phyloP scores from a whole-genome alignment of 169 alveolate species.

The Plasmodium cynomolgi region DNA sequence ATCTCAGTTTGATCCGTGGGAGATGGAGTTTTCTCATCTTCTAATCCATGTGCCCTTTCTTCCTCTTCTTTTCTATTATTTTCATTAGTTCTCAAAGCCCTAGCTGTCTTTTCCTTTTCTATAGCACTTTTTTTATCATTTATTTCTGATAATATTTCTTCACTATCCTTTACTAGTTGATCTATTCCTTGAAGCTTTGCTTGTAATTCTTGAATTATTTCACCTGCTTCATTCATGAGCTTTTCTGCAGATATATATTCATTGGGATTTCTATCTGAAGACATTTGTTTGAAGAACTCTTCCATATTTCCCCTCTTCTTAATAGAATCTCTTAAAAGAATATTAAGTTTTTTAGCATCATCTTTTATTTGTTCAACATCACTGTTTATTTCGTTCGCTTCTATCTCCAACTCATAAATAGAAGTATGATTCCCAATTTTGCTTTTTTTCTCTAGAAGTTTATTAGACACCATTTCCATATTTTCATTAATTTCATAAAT shows the following conservation, averaged over 20 bases:
- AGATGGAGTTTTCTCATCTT: background rate
- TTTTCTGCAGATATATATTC: constrained; percentile 8
- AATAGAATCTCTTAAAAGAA: background rate
- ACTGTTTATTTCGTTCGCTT: background rate
- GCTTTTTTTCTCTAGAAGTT: background rate
- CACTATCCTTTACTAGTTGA: background rate
- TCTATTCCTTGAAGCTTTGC: background rate
- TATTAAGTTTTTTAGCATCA: background rate
- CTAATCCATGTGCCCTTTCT: constrained; percentile 5
- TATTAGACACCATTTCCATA: background rate
- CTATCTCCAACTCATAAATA: background rate
- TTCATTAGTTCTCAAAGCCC: background rate
- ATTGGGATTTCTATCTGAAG: background rate
- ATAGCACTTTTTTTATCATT: background rate
- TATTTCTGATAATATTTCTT: background rate
- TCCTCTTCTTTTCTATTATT: background rate
- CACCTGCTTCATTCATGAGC: background rate
- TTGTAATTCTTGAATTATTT: background rate
- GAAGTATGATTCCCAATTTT: background rate
- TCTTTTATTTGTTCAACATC: background rate
- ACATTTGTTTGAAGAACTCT: background rate
- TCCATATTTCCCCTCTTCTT: background rate
- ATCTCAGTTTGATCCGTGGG: background rate
- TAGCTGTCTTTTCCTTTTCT: background rate
- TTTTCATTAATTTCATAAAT: background rate